Percentiles rank a stretch among this genome's conserved stretches.
Evolutionary conservation across 1,284 basidiomycete species (phyloP).

Genomic region (Moesziomyces globuligerus): DNA sequence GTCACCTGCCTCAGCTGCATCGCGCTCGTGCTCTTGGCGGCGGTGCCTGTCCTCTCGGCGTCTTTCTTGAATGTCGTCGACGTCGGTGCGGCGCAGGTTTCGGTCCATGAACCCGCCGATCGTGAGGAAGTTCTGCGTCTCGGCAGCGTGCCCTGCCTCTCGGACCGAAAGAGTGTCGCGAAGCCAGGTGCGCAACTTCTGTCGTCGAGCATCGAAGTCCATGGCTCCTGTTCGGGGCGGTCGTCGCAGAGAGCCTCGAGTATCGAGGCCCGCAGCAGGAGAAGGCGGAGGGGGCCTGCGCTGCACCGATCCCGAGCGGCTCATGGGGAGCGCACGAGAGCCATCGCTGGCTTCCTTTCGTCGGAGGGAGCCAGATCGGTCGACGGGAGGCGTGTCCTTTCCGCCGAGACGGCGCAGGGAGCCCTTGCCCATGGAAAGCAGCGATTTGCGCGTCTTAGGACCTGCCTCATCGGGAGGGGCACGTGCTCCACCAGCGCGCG

Average conservation of each 20-base stretch:
- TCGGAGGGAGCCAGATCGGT: slow-evolving; percentile 22
- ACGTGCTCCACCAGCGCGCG: slow-evolving; percentile 14
- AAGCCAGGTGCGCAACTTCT: slow-evolving; percentile 62
- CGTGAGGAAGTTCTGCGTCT: slow-evolving; percentile 60
- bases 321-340: not conserved
- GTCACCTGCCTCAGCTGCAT: slow-evolving; percentile 57
- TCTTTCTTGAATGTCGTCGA: slow-evolving; percentile 56
- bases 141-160: slow-evolving; percentile 55
- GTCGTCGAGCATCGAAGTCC: slow-evolving; percentile 57
- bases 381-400: slow-evolving; percentile 18
- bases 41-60: slow-evolving; percentile 53
- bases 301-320: not conserved
- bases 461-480: slow-evolving; percentile 2
- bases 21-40: slow-evolving; percentile 55
- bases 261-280: slow-evolving; percentile 7
- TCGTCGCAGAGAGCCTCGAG: slow-evolving; percentile 20
- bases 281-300: slow-evolving; percentile 6
- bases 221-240: slow-evolving; percentile 30
- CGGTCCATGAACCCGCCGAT: slow-evolving; percentile 57
- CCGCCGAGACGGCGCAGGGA: slow-evolving; percentile 30
- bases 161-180: slow-evolving; percentile 63
- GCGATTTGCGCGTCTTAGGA: slow-evolving; percentile 16
- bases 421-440: slow-evolving; percentile 32
- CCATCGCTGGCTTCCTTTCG: slow-evolving; percentile 25
- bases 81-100: slow-evolving; percentile 42